phyloP scores from a whole-genome alignment of 2,329 filamentous ascomycete species.

The Fusarium humuli region DNA sequence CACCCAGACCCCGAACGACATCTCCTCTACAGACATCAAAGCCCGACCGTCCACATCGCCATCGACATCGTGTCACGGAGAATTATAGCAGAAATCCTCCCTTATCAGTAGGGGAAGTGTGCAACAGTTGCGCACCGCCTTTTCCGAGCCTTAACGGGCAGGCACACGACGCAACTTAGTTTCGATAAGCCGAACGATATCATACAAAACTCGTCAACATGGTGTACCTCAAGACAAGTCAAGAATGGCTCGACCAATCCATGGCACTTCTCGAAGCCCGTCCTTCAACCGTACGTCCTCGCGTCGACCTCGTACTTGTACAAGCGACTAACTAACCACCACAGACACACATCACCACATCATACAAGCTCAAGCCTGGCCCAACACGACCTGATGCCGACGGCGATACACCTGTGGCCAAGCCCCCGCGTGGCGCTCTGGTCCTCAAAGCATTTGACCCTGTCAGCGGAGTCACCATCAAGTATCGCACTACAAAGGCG shows the following conservation, averaged over 20 bases:
- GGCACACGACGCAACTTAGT: constrained; percentile 19
- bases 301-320: neutral
- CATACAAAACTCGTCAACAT: constrained; percentile 51
- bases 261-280: constrained; percentile 86
- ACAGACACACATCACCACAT: constrained; percentile 91
- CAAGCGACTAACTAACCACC: constrained; percentile 20
- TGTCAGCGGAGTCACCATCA: constrained; percentile 81
- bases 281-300: constrained; percentile 76
- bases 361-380: constrained; percentile 77
- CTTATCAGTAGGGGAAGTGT: neutral
- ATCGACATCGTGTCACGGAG: neutral
- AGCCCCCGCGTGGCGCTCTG: constrained; percentile 74
- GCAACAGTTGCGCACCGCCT: neutral
- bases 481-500: constrained; percentile 91
- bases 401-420: constrained; percentile 49
- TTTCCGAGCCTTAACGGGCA: constrained; percentile 1
- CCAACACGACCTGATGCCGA: constrained; percentile 44
- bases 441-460: constrained; percentile 93
- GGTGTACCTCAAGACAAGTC: constrained; percentile 84
- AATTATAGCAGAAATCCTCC: neutral
- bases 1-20: constrained; percentile 22
- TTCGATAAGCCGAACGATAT: neutral
- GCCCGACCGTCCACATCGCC: neutral
- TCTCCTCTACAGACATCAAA: constrained; percentile 1
- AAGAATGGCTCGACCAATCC: constrained; percentile 93